A percentile compares a stretch with the other conserved stretches of the same genome.
Conservation (phyloP, 352 stramenopile species). For the Phytophthora hibernalis region DNA sequence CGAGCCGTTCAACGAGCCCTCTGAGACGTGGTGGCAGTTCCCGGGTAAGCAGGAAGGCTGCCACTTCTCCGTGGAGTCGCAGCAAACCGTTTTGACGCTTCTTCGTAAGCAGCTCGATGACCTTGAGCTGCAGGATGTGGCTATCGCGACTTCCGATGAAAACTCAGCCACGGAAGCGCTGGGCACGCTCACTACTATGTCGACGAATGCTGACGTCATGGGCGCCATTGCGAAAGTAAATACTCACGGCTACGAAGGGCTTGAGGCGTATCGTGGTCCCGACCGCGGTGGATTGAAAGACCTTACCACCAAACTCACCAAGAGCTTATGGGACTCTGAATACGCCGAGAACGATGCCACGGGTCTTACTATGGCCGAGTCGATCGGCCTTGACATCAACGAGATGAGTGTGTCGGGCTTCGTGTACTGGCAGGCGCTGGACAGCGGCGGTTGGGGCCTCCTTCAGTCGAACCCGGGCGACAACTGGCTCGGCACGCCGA, state of each 20-base stretch:
- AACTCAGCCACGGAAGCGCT: slow-evolving; percentile 50
- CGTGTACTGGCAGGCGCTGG: slow-evolving; percentile 69
- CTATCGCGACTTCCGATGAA: slow-evolving; percentile 56
- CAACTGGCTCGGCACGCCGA: slow-evolving; percentile 50
- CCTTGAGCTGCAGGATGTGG: slow-evolving; percentile 39
- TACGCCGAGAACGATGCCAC: slow-evolving; percentile 56
- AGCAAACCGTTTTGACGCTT: slow-evolving; percentile 46
- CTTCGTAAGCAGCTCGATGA: slow-evolving; percentile 51
- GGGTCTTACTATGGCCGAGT: slow-evolving; percentile 62
- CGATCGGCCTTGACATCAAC: slow-evolving; percentile 66
- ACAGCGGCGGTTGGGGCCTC: slow-evolving; percentile 56
- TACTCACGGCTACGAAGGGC: slow-evolving; percentile 60
- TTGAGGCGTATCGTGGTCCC: slow-evolving; percentile 55
- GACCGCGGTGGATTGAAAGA: slow-evolving; percentile 45
- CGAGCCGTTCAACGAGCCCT: slow-evolving; percentile 69
- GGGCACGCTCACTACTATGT: slow-evolving; percentile 40
- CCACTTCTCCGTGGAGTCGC: slow-evolving; percentile 50
- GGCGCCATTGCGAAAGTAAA: slow-evolving; percentile 53
- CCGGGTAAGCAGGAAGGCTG: no score
- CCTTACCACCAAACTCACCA: slow-evolving; percentile 41
- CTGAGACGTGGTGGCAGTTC: no score
- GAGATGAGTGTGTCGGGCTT: slow-evolving; percentile 61
- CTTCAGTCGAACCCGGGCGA: slow-evolving; percentile 45
- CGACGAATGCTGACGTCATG: slow-evolving; percentile 30
- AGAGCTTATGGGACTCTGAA: slow-evolving; percentile 65